Base-by-base conservation (phyloP, 441 rosid species). In the Pelargonium exstipulatum region DNA sequence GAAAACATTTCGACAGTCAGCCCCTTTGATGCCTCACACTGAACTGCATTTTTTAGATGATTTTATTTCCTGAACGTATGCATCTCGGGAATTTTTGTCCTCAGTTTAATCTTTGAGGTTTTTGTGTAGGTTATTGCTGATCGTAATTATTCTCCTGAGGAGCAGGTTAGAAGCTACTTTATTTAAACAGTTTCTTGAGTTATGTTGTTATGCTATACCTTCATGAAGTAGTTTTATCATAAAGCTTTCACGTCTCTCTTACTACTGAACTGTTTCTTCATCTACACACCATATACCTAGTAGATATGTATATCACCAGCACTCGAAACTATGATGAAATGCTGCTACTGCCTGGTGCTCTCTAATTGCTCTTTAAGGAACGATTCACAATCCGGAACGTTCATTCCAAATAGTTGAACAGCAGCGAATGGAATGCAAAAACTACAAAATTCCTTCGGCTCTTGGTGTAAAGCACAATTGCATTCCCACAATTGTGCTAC, bases 41-140 rank as follows among this genome's bases (percentile, higher is more conserved):
- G 29, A 45, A 45, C 32, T 53, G 13, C n/a, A 4, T 24, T 57
- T 67, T 61, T 13, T 22, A 55, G 62, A 32, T 76, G 57, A 24
- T 24, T 32, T 68, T 49, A 14, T 76, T 13, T 24, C 20, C 2
- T 24, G 29, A 24, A 1, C 1, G 29, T 24, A 24, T 24, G 29
- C 29, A 24, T 24, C 29, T 24, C 2, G 29, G 29, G 29, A 2
- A 24, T 1, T 24, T 24, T 24, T 1, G 29, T 24, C 3, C 29
- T 58, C 51, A 55, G 8, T 48, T 69, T 67, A 1, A 45, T 37
- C 51, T 48, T 68, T 26, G 40, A 64, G 66, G 70, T 74, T 78
- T 66, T 53, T 68, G 67, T 75, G 80, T 86, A 92, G 98, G 92
- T 88, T 66, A 74, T 76, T 78, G 86, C 97, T 62, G 96, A 89